Conservation (phyloP, 352 stramenopile genomes). For the Thraustochytrium striatum region DNA sequence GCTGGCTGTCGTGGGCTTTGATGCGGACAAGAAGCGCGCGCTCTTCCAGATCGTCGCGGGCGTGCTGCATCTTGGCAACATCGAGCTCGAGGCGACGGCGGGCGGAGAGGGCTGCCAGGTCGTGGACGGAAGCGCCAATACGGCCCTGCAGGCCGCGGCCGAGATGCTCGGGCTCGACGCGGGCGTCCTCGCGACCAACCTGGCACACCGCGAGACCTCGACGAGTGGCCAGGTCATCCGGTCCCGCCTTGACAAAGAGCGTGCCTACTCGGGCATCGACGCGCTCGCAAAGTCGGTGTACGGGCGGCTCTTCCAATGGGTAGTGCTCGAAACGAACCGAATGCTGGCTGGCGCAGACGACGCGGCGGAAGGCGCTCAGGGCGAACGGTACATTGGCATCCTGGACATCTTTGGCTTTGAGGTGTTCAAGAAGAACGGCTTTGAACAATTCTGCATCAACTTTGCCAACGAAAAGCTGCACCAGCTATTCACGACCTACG, state of each 20-base stretch:
- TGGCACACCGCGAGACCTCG: background rate
- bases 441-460: conserved; percentile 86
- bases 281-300: conserved; percentile 91
- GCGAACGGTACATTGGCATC: conserved; percentile 38
- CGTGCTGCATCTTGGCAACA: conserved; percentile 89
- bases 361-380: conserved; percentile 62
- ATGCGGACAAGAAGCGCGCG: conserved; percentile 72
- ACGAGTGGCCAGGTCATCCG: background rate
- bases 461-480: conserved; percentile 79
- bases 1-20: conserved; percentile 65
- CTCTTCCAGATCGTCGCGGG: conserved; percentile 84
- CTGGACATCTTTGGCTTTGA: conserved; percentile 91
- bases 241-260: conserved; percentile 11
- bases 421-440: conserved; percentile 83
- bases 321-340: conserved; percentile 68
- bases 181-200: background rate
- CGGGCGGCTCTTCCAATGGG: conserved; percentile 87
- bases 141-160: background rate
- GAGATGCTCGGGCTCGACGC: conserved; percentile 1
- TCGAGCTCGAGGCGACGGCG: conserved; percentile 72
- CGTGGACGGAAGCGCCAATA: background rate
- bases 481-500: conserved; percentile 74
- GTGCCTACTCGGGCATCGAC: conserved; percentile 20
- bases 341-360: conserved; percentile 27
- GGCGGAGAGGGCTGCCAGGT: background rate